Base-by-base conservation (phyloP, 345 rosid species). In the Hypericum androsaemum region DNA sequence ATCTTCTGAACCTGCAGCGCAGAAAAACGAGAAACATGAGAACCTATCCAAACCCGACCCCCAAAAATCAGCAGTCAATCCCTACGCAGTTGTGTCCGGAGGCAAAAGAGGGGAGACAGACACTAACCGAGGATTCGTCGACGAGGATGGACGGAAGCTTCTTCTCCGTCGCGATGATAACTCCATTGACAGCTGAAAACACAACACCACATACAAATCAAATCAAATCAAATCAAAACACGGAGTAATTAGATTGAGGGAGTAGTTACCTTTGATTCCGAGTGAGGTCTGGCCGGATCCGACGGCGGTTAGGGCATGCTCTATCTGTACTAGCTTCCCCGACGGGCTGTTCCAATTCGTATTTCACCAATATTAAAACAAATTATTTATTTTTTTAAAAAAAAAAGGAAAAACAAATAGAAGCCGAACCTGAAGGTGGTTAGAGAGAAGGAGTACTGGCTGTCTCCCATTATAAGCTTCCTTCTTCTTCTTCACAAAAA, bases 381-480 rank as follows among this genome's bases (percentile, higher is more conserved):
- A 7, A n/a, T n/a, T n/a, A n/a, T n/a, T n/a, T n/a, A n/a, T n/a
- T n/a, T n/a, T n/a, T n/a, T n/a, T n/a, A 53, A 43, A 7, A 32
- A 38, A 32, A 37, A 32, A n/a, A 1, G 39, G 39, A 5, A 58
- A 37, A 13, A 16, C 28, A 39, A 42, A 12, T 12, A n/a, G 13
- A 7, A 51, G 52, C 41, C 17, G 56, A 22, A 81, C 95, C 97
- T 89, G 83, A 90, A 90, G 60, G 96, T 90, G 15, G 95, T 90
- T 63, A 90, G 88, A 13, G 97, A 89, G 68, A 89, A 89, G 9
- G 90, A 86, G 74, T 83, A 86, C 71, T 89, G 97, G 60, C 96
- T 86, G 52, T 89, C 97, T 2, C 97, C 97, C 97, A 90, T 89
- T 52, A n/a, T n/a, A n/a, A n/a, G n/a, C n/a, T n/a, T n/a, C n/a